phyloP scores from a whole-genome alignment of 164 flowering plant species.

The Aristolochia fimbriata region DNA sequence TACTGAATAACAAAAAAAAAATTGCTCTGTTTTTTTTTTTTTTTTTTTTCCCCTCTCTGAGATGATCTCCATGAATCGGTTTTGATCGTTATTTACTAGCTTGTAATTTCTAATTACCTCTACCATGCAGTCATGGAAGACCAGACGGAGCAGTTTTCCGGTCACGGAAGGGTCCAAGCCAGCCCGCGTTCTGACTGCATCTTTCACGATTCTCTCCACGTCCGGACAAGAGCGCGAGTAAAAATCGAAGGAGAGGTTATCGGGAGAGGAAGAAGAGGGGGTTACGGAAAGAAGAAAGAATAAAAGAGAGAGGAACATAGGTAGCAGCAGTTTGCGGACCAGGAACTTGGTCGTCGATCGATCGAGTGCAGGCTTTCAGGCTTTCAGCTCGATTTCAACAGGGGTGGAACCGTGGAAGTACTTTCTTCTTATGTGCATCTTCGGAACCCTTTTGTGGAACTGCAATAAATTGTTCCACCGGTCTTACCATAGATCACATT shows the following conservation, averaged over 20 bases:
- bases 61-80: too few species aligned
- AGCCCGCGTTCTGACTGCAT: slow-evolving; percentile 58
- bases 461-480: too few species aligned
- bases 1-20: too few species aligned
- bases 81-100: not conserved
- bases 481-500: too few species aligned
- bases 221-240: slow-evolving; percentile 57
- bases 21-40: too few species aligned
- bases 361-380: too few species aligned
- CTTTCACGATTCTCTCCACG: slow-evolving; percentile 51
- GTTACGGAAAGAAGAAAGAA: not conserved
- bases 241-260: slow-evolving; percentile 37
- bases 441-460: too few species aligned
- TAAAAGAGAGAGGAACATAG: not conserved
- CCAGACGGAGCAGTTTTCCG: slow-evolving; percentile 64
- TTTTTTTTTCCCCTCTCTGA: too few species aligned
- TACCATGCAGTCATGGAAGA: slow-evolving; percentile 84
- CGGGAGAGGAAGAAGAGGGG: not conserved
- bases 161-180: slow-evolving; percentile 46
- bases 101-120: slow-evolving; percentile 32
- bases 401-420: too few species aligned
- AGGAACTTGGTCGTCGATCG: not conserved
- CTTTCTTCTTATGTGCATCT: too few species aligned
- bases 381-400: too few species aligned
- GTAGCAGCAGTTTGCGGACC: not conserved